Conservation (phyloP, 805 yeast species). For the Candida ipomoeae region DNA sequence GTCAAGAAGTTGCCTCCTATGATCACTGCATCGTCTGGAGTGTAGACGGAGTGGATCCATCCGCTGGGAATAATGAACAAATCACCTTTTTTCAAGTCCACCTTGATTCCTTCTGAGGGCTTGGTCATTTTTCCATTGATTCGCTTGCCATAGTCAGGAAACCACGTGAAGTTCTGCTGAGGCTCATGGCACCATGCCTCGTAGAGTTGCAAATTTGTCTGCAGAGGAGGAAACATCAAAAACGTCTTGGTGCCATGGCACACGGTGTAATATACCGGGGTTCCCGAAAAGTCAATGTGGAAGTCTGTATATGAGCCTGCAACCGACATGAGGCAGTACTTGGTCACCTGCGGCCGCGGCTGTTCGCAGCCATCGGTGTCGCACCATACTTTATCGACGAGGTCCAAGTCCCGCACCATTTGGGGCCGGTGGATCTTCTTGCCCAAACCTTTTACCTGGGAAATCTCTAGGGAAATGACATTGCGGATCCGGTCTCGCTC, state of each 20-base stretch:
- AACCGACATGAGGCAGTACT: slow-evolving; percentile 84
- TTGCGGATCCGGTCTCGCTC: slow-evolving; percentile 66
- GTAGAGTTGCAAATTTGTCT: slow-evolving; percentile 55
- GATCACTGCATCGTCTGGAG: slow-evolving; percentile 75
- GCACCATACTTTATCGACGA: slow-evolving; percentile 66
- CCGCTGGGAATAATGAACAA: slow-evolving; percentile 83
- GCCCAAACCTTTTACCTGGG: slow-evolving; percentile 48
- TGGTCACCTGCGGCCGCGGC: slow-evolving; percentile 57
- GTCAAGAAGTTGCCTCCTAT: slow-evolving; percentile 88
- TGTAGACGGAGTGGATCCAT: slow-evolving; percentile 88
- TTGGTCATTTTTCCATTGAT: slow-evolving; percentile 26
- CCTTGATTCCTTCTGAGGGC: slow-evolving; percentile 47
- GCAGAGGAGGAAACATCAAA: slow-evolving; percentile 75
- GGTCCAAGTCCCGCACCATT: slow-evolving; percentile 60
- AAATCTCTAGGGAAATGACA: slow-evolving; percentile 78
- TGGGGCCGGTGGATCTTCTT: slow-evolving; percentile 54
- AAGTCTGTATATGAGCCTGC: slow-evolving; percentile 79
- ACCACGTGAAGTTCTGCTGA: slow-evolving; percentile 60
- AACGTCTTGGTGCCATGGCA: slow-evolving; percentile 72
- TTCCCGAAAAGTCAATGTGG: slow-evolving; percentile 90
- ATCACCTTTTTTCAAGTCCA: slow-evolving; percentile 59
- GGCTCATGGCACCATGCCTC: slow-evolving; percentile 68
- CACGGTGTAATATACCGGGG: slow-evolving; percentile 84
- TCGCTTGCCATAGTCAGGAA: slow-evolving; percentile 46
- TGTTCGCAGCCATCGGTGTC: slow-evolving; percentile 20